Conservation (phyloP, 305 asterid genomes). For the Fraxinus floribunda region DNA sequence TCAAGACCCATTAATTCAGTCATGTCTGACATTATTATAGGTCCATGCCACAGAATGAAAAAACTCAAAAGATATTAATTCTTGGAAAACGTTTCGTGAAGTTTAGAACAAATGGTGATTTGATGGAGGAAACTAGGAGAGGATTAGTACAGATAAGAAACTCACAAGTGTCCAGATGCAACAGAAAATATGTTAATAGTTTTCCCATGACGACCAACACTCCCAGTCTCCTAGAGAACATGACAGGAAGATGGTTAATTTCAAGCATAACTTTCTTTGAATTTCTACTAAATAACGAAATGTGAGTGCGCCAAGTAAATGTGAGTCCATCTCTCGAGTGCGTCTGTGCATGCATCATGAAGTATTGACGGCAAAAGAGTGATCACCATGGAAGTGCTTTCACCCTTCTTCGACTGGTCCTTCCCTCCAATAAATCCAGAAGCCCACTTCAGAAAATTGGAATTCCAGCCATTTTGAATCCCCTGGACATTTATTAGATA, state of each 20-base stretch:
- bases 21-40: background rate
- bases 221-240: constrained; percentile 57
- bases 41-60: background rate
- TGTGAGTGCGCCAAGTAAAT: constrained; percentile 9
- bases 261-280: background rate
- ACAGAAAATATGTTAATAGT: constrained; percentile 87
- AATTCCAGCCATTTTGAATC: constrained; percentile 73
- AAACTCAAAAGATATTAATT: background rate
- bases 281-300: constrained; percentile 7
- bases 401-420: constrained; percentile 66
- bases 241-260: constrained; percentile 23
- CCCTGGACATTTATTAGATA: constrained; percentile 45
- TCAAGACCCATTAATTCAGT: background rate
- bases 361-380: constrained; percentile 17
- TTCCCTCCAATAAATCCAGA: constrained; percentile 84
- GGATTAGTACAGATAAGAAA: constrained; percentile 21
- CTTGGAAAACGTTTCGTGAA: background rate
- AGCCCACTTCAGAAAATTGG: constrained; percentile 96
- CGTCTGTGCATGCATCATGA: background rate
- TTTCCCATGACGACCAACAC: constrained; percentile 71
- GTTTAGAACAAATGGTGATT: background rate
- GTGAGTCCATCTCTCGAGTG: constrained; percentile 8
- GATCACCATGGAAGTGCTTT: constrained; percentile 58
- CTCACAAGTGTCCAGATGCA: constrained; percentile 99
- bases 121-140: constrained; percentile 5